Conservation (phyloP, 768 basidiomycete genomes). For the Favolaschia claudopus region DNA sequence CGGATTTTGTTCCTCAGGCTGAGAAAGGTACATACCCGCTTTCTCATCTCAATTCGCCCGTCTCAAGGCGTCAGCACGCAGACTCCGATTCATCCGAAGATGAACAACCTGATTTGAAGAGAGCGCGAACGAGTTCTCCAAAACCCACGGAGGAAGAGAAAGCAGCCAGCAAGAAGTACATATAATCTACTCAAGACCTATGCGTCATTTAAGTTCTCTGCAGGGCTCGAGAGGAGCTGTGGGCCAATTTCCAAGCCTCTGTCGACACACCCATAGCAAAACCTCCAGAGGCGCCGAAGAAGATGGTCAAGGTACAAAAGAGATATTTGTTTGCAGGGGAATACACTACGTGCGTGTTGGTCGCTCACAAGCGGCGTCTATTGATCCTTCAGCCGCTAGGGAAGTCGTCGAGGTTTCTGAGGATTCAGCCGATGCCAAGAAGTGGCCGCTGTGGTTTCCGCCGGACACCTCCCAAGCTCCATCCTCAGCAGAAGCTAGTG, state of each 20-base stretch:
- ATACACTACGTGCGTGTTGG: constrained; percentile 65
- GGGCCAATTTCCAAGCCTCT: constrained; percentile 75
- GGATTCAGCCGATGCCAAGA: constrained; percentile 76
- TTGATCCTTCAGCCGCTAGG: constrained; percentile 46
- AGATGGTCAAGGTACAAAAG: constrained; percentile 72
- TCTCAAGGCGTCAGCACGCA: constrained; percentile 13
- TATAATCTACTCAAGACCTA: neutral
- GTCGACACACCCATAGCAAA: constrained; percentile 41
- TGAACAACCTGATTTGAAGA: constrained; percentile 46
- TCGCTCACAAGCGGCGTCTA: constrained; percentile 3
- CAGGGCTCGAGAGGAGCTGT: constrained; percentile 70
- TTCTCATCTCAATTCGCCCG: neutral
- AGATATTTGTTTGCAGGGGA: constrained; percentile 81
- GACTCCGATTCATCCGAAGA: constrained; percentile 50
- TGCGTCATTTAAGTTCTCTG: constrained; percentile 8
- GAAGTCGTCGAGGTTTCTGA: constrained; percentile 78
- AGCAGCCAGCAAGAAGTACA: constrained; percentile 54
- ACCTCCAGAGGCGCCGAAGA: constrained; percentile 35
- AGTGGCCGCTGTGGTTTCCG: constrained; percentile 68
- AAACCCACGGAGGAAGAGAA: constrained; percentile 42
- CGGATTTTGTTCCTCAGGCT: constrained; percentile 70
- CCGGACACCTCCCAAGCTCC: constrained; percentile 1
- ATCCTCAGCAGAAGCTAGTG: neutral
- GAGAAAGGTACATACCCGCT: constrained; percentile 42
- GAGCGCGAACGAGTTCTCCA: constrained; percentile 37